These are phyloP conservation scores for Globisporangium cylindrosporum DNA, from an alignment of 352 stramenopile species.

Conservation along the genomic window DNA sequence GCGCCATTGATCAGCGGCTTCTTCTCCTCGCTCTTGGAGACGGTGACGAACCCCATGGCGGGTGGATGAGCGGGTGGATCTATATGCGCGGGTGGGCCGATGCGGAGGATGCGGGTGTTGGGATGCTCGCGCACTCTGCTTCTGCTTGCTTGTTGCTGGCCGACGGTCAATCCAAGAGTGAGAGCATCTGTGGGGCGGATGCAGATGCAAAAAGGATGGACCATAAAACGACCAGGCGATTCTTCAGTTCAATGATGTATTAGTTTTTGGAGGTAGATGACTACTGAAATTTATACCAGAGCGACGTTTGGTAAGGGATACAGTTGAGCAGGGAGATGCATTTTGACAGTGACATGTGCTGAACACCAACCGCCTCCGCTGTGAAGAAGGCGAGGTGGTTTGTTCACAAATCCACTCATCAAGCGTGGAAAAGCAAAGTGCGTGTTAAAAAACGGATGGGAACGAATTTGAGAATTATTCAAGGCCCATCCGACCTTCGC, in stretches of 20 bases:
- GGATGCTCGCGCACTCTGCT: neutral
- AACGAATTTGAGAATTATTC: neutral
- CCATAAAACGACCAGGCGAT: neutral
- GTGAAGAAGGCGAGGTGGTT: neutral
- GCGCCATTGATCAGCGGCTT: conserved; percentile 29
- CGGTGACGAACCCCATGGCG: conserved; percentile 11
- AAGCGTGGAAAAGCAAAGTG: neutral
- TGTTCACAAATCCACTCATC: conserved; percentile 10
- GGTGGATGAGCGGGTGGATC: neutral
- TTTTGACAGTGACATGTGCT: neutral
- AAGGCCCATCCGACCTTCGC: neutral
- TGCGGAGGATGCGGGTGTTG: neutral
- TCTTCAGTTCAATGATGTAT: neutral
- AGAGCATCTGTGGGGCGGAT: neutral
- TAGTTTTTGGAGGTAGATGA: neutral
- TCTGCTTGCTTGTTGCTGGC: neutral
- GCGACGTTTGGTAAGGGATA: neutral
- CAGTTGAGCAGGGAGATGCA: neutral
- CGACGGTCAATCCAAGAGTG: neutral
- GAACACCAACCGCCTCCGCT: conserved; percentile 7
- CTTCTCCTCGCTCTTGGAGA: conserved; percentile 21
- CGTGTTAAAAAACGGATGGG: conserved; percentile 7
- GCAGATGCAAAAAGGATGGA: neutral
- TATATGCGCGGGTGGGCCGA: neutral
- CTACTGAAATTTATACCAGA: neutral